Conservation (phyloP, 495 filamentous ascomycete genomes). For the Lophiotrema nucula region DNA sequence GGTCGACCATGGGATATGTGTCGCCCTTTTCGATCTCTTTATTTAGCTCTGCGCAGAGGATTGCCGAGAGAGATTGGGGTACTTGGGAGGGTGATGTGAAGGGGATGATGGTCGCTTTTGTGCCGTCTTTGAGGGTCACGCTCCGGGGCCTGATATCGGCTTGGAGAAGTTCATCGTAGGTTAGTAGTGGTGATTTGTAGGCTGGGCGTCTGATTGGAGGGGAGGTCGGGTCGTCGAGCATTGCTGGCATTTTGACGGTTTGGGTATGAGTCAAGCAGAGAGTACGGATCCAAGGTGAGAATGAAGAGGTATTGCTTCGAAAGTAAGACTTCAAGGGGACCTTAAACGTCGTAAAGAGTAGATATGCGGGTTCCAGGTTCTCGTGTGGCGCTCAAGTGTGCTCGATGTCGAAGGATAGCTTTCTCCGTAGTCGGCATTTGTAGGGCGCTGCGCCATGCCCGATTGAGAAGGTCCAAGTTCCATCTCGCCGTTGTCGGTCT, state of each 20-base stretch:
- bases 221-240: not conserved
- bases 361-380: too few relatives aligned
- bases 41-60: not conserved
- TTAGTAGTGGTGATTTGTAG: not conserved
- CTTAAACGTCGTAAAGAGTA: too few relatives aligned
- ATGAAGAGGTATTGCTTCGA: too few relatives aligned
- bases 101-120: not conserved
- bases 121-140: not conserved
- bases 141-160: not conserved
- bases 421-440: too few relatives aligned
- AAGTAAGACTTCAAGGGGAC: too few relatives aligned
- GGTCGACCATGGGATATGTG: constrained; percentile 1
- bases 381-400: too few relatives aligned
- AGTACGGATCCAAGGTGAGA: too few relatives aligned
- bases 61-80: not conserved
- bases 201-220: not conserved
- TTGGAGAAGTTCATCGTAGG: not conserved
- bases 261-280: too few relatives aligned
- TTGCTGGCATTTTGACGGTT: constrained; percentile 3
- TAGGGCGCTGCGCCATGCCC: too few relatives aligned
- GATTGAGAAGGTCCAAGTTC: too few relatives aligned
- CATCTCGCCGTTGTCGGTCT: too few relatives aligned
- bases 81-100: not conserved
- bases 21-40: not conserved
- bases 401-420: too few relatives aligned